A percentile compares a stretch with the other conserved stretches of the same genome.
phyloP scores from a whole-genome alignment of 73 alveolate genomes.

The Paramecium biaurelia region DNA sequence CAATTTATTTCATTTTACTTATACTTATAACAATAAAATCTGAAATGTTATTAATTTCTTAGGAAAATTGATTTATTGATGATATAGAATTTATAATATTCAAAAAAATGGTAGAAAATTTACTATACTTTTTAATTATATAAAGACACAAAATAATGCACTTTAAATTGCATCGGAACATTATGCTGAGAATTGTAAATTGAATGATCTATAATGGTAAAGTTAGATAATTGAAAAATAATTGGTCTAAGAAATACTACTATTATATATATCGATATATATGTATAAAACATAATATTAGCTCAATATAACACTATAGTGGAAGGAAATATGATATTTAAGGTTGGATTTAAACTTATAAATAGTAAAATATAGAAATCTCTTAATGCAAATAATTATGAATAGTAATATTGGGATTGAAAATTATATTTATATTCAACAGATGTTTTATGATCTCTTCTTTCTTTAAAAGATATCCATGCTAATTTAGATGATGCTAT shows the following conservation, averaged over 20 bases:
- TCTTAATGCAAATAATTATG: background rate
- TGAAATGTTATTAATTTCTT: background rate
- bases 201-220: background rate
- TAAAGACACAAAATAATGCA: too few relatives aligned
- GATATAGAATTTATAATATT: too few relatives aligned
- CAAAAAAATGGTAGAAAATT: too few relatives aligned
- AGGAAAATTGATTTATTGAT: background rate
- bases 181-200: background rate
- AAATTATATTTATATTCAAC: background rate
- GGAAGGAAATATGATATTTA: background rate
- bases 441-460: background rate
- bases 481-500: background rate
- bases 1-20: background rate
- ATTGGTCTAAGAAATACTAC: slow-evolving; percentile 4
- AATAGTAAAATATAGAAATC: background rate
- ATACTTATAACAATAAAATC: background rate
- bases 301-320: background rate
- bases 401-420: background rate
- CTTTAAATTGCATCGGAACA: background rate
- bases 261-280: background rate
- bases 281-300: background rate
- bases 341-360: background rate
- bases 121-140: background rate
- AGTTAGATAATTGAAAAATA: background rate
- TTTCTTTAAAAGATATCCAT: slow-evolving; percentile 31